phyloP scores from a whole-genome alignment of 2,329 filamentous ascomycete genomes.

The Stagonosporopsis vannaccii region DNA sequence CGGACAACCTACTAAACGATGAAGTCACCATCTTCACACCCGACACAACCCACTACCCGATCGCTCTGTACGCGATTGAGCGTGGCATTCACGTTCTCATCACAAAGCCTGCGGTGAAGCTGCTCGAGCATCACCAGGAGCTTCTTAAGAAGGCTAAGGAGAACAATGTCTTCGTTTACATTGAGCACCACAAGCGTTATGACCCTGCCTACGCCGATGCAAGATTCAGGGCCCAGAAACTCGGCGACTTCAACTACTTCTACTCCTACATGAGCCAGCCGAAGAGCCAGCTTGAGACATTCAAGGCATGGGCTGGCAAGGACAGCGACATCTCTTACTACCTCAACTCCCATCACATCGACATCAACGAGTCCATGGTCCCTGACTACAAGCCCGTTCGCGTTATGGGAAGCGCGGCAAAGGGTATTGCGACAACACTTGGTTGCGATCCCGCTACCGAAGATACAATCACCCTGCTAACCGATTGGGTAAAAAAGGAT shows the following conservation, averaged over 20 bases:
- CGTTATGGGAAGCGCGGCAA: conserved; percentile 79
- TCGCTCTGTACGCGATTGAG: conserved; percentile 90
- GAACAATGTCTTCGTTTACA: conserved; percentile 84
- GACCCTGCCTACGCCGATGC: conserved; percentile 94
- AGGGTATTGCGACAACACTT: conserved; percentile 77
- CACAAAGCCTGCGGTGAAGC: conserved; percentile 92
- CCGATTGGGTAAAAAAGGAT: conserved; percentile 81
- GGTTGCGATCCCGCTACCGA: conserved; percentile 84
- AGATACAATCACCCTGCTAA: conserved; percentile 90
- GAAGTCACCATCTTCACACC: conserved; percentile 90
- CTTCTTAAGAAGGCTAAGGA: conserved; percentile 76
- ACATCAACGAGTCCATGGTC: conserved; percentile 93
- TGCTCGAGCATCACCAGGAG: conserved; percentile 77
- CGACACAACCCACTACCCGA: conserved; percentile 90
- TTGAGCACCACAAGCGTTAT: conserved; percentile 97
- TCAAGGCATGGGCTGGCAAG: conserved; percentile 91
- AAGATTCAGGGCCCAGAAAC: conserved; percentile 72
- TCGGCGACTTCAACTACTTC: conserved; percentile 98
- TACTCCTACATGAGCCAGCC: conserved; percentile 93
- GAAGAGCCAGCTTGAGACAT: conserved; percentile 83
- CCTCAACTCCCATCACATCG: conserved; percentile 92
- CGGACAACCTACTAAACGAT: neutral
- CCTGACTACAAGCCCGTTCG: conserved; percentile 78
- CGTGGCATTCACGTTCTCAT: conserved; percentile 88
- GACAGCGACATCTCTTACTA: conserved; percentile 97